These are phyloP conservation scores for Chenopodium berlandieri DNA, from an alignment of 148 eudicot species.

Conservation along the genomic window DNA sequence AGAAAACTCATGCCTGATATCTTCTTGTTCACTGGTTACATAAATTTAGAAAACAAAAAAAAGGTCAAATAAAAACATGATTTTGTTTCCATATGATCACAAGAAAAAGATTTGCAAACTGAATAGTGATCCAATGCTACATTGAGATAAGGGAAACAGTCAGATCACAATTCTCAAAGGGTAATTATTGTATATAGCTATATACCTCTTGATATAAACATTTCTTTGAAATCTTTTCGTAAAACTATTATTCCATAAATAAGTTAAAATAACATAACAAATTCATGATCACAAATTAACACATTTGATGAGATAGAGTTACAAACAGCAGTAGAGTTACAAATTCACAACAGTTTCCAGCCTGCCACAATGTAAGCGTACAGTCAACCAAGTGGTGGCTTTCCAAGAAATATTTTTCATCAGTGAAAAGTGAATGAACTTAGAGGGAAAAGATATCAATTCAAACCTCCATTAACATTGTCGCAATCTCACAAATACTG, in stretches of 20 bases:
- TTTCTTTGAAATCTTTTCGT: neutral
- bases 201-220: neutral
- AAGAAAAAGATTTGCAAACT: neutral
- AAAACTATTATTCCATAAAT: neutral
- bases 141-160: neutral
- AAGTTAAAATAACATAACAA: neutral
- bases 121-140: neutral
- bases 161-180: neutral
- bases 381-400: neutral
- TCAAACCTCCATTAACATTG: neutral
- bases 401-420: neutral
- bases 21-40: conserved; percentile 1
- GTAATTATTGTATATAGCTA: neutral
- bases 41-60: neutral
- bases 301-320: neutral
- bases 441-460: neutral
- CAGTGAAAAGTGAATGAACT: neutral
- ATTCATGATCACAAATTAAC: neutral
- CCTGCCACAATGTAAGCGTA: neutral
- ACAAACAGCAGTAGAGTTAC: neutral
- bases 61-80: neutral
- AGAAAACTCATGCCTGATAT: neutral
- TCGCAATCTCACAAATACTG: neutral
- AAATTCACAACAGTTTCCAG: neutral
- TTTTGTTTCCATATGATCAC: neutral